Base-by-base conservation (phyloP, 2,329 filamentous ascomycete genomes). In the Exophiala xenobiotica region DNA sequence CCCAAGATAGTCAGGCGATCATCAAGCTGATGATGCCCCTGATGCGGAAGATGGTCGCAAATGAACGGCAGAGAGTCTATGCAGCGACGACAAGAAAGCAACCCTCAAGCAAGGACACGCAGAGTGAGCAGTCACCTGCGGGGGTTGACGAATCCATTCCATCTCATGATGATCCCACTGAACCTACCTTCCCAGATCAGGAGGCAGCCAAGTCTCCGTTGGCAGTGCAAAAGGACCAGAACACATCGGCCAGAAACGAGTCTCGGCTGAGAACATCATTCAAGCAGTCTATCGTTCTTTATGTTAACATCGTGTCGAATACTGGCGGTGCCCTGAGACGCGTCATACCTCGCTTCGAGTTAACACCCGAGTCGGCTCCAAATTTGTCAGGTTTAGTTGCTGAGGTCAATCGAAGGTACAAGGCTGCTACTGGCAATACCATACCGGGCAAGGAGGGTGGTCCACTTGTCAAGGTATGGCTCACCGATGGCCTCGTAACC, bases 21-120 rank as follows among this genome's bases (percentile, higher is more conserved):
- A 77, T 82, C 33, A 71, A 74, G n/a, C 65, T 80, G 18, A 74
- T 80, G n/a, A 81, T 78, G 54, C 79, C 78, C 9, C 63, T 82
- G 39, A 67, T 82, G 52, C 67, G 79, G 50, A 70, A 79, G 19
- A 81, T 82, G 78, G 78, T 82, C 9, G 81, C 78, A 12, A 82
- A 82, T 52, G 79, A 82, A 62, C 70, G 79, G 19, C 79, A 82
- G 61, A 69, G 79, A 29, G 71, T 78, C 60, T 82, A 82, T 63
- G 79, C 79, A 1, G 75, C 80, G 23, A 77, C 79, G 63, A 78
- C 76, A 1, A 70, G 79, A 33, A 80, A 78, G 56, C 73, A 73
- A 8, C 72, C 72, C 3, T 66, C 53, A 4, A 53, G 35, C 8
- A 51, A 44, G 18, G 43, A 35, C 4, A 29, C 46, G 2, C 24